Base-by-base conservation (phyloP, 805 yeast species). In the Zygoascus ofunaensis region DNA sequence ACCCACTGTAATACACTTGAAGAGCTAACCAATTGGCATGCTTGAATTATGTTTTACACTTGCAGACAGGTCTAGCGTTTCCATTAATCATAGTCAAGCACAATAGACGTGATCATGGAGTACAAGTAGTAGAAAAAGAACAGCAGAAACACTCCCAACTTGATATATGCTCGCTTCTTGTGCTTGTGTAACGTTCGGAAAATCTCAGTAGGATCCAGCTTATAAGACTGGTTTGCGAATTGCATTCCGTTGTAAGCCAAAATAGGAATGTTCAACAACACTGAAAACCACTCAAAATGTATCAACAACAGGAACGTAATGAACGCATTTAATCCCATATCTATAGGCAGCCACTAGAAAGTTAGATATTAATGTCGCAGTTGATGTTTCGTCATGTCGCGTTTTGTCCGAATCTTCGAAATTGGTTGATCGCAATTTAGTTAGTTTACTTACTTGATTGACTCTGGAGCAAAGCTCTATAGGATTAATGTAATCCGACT, bases 171-270 rank as follows among this genome's bases (percentile, higher is more conserved):
- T 67, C 87, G 97, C 62, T 80, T 82, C 78, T 90, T 92, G 70
- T 90, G 94, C 60, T 81, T 84, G 58, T 82, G 76, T 60, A 90
- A 76, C 35, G 97, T 89, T 71, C 97, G 79, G 70, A 92, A 92
- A 58, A 90, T 92, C 66, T 90, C 97, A 37, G 98, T 90, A 47
- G 98, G 97, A 65, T 90, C 98, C 60, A 92, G 77, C 49, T 84
- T 68, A 64, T 87, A 87, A 66, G 79, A 81, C 64, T 87, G 86
- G 55, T 75, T 80, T 66, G 81, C 65, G 57, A 85, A 74, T 65
- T 85, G 83, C 69, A 83, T 81, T 47, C 70, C 77, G 63, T 90
- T 90, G 73, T 72, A 87, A 30, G 87, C 92, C 42, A 87, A 65
- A 50, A 92, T 69, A 41, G 97, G 97, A 53, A 83, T 66, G 67